A percentile compares a stretch with the other conserved stretches of the same genome.
These are phyloP conservation scores for Aegilops bicornis DNA, from an alignment of 176 grass and related monocot genomes.

Conservation along the genomic window DNA sequence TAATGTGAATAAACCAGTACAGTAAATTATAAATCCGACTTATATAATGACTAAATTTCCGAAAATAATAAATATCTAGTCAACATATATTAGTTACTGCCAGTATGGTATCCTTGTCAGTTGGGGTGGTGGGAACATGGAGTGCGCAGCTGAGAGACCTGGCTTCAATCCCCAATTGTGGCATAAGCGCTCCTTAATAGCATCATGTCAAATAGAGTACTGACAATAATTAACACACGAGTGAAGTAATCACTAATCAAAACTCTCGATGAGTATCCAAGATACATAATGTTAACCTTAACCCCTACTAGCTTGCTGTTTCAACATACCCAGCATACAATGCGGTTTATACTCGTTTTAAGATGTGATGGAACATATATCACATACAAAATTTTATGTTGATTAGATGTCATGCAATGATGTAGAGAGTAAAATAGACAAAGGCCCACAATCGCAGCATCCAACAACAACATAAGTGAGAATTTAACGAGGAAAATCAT, in stretches of 20 bases:
- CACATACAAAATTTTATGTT: neutral
- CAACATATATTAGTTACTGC: neutral
- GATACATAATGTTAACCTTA: neutral
- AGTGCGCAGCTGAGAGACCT: too few relatives aligned
- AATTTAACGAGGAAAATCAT: neutral
- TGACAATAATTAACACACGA: neutral
- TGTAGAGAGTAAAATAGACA: constrained; percentile 4
- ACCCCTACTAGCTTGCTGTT: neutral
- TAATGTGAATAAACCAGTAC: neutral
- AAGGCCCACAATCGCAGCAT: neutral
- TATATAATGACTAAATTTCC: neutral
- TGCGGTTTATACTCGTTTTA: neutral
- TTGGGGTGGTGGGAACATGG: neutral
- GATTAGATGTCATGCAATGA: neutral
- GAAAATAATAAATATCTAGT: constrained; percentile 8
- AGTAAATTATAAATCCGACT: neutral
- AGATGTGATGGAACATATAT: neutral
- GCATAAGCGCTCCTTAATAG: neutral
- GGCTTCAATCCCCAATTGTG: neutral
- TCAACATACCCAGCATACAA: neutral
- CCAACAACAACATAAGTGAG: neutral
- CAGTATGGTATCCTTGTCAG: neutral
- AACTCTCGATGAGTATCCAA: neutral
- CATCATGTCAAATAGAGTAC: neutral
- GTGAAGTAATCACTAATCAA: neutral